Base-by-base conservation (phyloP, 805 yeast species). In the Pichia deserticola region DNA sequence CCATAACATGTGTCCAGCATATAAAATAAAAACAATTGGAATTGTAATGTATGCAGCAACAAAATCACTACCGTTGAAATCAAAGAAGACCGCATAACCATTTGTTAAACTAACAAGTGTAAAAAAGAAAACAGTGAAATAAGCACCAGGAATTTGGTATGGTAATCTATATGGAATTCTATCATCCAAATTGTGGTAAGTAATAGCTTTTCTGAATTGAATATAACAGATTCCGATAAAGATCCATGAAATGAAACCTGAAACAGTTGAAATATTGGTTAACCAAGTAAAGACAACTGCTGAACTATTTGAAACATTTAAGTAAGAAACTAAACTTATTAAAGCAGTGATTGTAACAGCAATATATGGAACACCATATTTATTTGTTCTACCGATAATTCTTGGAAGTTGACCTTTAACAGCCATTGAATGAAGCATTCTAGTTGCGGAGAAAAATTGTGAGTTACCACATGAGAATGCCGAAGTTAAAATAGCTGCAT, bases 31-130 rank as follows among this genome's bases (percentile, higher is more conserved):
- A 54, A 79, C 73, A 50, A 78, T 71, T 36, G 84, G 86, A 44
- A 84, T 60, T 0, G 89, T 83, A 52, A 84, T 72, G 65, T 84
- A 84, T 9, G 89, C 85, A 35, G 90, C 89, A 45, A 84, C 66
- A 57, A 84, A 84, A 62, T 81, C 82, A 7, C 77, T 64, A 1
- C 64, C 74, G 12, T 71, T 73, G 71, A 81, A 82, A 45, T 65
- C 58, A 52, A 84, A 75, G 65, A 84, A 84, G 5, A 79, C 83
- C 3, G 77, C 82, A 60, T 81, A 85, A 50, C 90, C 90, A 57
- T 85, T 84, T n/a, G 89, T 83, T 42, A 85, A 46, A 33, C 82
- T 68, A 47, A 85, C 59, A n/a, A 85, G 33, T 5, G 72, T 51
- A 49, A 82, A 73, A 38, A 70, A 56, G 35, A 82, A 64, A 7